Evolutionary conservation across 2,329 filamentous ascomycete genomes (phyloP), one percentile per base, ranked within the genome.

Genomic region (Colletotrichum truncatum): DNA sequence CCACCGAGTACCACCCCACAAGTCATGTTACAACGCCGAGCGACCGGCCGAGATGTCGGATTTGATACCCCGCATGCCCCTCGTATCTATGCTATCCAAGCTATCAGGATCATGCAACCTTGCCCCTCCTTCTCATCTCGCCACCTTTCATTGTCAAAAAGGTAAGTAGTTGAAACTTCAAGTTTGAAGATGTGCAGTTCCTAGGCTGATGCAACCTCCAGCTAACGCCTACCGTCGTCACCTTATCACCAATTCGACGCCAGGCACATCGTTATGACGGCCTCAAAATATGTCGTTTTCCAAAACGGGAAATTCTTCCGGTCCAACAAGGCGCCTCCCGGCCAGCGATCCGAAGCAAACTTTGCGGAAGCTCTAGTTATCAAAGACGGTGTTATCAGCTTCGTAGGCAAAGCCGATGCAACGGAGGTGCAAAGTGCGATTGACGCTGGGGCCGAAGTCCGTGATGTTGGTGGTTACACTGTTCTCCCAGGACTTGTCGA

Each of bases 401-500:
- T 76, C 26, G 70, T 80, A 56, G 78, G 78, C 6, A 67, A 75
- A 5, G 69, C 70, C 5, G 65, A 71, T 0, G 73, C 77, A 52
- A 38, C 58, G 0, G 63, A 66, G 10, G 41, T 67, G 30, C 38
- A 60, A 3, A 54, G 68, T 1, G 77, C 75, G 4, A 70, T 69
- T 34, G 57, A 67, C 4, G 63, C 65, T 3, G 75, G 72, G 14
- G 59, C 54, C 23, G 46, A 54, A 21, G 30, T 64, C 6, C 61
- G 56, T 32, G 61, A 64, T 14, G 56, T 84, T 18, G 67, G 68
- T 11, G 78, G 79, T 34, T 76, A 70, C 51, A 78, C 80, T 8
- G 76, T 87, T 6, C 73, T 88, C 2, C 85, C 86, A 0, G 83
- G 84, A 6, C 87, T 87, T 70, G 80, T 88, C 52, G 86, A 88